Base-by-base conservation (phyloP, 2,329 filamentous ascomycete genomes). In the Bipolaris oryzae region DNA sequence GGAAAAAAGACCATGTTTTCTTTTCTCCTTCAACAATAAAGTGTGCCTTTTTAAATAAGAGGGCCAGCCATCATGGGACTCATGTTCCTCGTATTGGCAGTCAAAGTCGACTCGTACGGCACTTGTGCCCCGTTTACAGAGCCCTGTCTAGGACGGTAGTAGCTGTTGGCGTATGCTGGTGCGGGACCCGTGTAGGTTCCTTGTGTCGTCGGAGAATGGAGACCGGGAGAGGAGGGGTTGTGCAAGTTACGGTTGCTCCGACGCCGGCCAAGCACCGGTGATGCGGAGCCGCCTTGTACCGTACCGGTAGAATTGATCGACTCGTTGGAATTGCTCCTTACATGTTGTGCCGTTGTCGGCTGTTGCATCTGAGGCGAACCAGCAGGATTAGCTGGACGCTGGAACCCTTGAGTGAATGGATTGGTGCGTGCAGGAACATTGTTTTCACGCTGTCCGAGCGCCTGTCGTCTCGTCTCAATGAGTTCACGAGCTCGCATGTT, bases 171-270 rank as follows among this genome's bases (percentile, higher is more conserved):
- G 42, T 72, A 74, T n/a, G 68, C 56, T 31, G 60, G 62, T 3
- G 61, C 57, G n/a, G 70, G 60, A 33, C 68, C 60, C 18, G 61
- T 48, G 21, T 69, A 74, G 7, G 58, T 47, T n/a, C 58, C 60
- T 38, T 73, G 70, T 18, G 65, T 42, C 3, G 65, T 42, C 3
- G 65, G 61, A n/a, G 69, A 58, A 11, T 70, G 42, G 20, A 61
- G 63, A 1, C 69, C 63, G 1, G 71, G 60, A 23, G 68, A 63
- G 31, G 67, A 59, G 10, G 62, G 62, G 20, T 60, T 66, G 11
- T 66, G 64, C 41, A 74, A 72, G 49, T 70, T 74, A 38, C 74
- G 74, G 47, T 67, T 75, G 64, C 74, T 77, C 50, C 72, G 70
- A 41, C 74, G 67, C 18, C 74, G 67, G 31, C 60, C 61, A 10